These are phyloP conservation scores for Helianthus annuus DNA, from an alignment of 129 eudicot species.

Conservation along the genomic window DNA sequence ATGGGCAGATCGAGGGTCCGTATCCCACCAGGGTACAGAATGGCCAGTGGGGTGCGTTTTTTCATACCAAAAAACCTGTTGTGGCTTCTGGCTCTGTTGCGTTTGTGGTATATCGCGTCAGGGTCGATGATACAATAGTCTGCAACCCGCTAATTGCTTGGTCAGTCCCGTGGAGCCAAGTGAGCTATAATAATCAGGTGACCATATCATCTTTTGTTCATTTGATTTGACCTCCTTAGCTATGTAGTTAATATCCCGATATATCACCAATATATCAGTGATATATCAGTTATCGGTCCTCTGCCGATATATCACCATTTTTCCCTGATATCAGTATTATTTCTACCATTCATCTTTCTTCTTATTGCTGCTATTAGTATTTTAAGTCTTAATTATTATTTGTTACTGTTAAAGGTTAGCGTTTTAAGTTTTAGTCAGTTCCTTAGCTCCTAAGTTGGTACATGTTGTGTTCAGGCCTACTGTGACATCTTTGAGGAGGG, in stretches of 20 bases:
- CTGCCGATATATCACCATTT: too few species aligned
- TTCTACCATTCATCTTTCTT: too few species aligned
- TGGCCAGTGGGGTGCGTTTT: conserved; percentile 27
- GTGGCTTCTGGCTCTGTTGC: conserved; percentile 1
- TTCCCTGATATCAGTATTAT: too few species aligned
- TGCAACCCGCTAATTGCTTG: conserved; percentile 6
- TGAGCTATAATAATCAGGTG: background rate
- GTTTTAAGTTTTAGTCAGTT: too few species aligned
- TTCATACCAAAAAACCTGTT: background rate
- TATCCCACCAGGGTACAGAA: conserved; percentile 9
- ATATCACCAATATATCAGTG: too few species aligned
- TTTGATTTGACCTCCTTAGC: too few species aligned
- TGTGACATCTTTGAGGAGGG: background rate
- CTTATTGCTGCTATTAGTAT: too few species aligned
- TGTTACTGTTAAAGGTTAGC: too few species aligned
- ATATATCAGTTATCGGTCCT: too few species aligned
- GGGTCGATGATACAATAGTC: background rate
- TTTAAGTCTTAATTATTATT: too few species aligned
- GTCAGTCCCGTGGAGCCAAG: conserved; percentile 1
- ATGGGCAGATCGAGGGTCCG: background rate
- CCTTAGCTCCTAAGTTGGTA: too few species aligned
- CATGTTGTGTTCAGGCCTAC: background rate
- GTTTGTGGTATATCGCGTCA: conserved; percentile 7
- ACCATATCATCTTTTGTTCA: background rate
- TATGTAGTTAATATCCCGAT: too few species aligned